These are phyloP conservation scores for Microcyclosporella mali DNA, from an alignment of 2,329 filamentous ascomycete genomes.

Conservation along the genomic window DNA sequence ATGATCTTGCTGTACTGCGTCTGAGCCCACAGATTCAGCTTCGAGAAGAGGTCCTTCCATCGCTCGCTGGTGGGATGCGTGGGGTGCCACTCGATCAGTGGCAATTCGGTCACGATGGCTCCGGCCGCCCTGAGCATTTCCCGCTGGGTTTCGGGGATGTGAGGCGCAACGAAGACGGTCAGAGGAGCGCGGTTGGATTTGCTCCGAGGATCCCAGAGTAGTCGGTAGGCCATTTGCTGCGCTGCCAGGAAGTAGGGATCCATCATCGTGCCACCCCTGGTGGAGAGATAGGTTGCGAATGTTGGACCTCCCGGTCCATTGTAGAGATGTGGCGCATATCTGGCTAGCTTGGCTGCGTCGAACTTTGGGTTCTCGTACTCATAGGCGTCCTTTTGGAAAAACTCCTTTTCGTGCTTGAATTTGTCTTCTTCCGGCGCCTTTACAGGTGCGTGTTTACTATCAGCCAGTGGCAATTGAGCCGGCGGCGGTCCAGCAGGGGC, in stretches of 20 bases:
- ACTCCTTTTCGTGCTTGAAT: neutral
- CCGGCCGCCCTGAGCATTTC: constrained; percentile 16
- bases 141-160: constrained; percentile 16
- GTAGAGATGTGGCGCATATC: constrained; percentile 17
- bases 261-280: constrained; percentile 15
- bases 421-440: neutral
- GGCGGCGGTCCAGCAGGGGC: no score
- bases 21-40: constrained; percentile 87
- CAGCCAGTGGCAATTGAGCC: no score
- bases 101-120: constrained; percentile 17
- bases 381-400: neutral
- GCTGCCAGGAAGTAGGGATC: constrained; percentile 21
- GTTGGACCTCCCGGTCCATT: constrained; percentile 15
- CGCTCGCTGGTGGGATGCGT: constrained; percentile 11
- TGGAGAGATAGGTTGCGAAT: constrained; percentile 18
- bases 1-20: constrained; percentile 83
- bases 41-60: constrained; percentile 59
- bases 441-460: neutral
- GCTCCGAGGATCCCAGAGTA: constrained; percentile 18
- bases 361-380: constrained; percentile 1
- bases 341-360: neutral
- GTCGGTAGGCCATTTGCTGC: constrained; percentile 18
- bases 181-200: constrained; percentile 17
- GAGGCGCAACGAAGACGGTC: constrained; percentile 22
- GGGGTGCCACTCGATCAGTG: constrained; percentile 15